phyloP scores from a whole-genome alignment of 2,329 filamentous ascomycete genomes.

The Aspergillus sp. region DNA sequence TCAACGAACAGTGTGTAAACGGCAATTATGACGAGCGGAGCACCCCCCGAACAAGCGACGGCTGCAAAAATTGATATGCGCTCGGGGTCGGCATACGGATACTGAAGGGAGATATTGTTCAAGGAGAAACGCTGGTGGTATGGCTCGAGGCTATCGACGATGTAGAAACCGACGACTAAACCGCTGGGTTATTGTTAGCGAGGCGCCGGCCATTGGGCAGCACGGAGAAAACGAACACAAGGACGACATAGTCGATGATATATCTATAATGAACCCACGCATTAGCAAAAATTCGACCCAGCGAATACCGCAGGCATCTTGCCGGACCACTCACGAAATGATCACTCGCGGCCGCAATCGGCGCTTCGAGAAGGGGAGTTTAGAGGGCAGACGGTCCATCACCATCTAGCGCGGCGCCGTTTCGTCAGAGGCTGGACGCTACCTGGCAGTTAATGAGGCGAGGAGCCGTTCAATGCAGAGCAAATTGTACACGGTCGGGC shows the following conservation, averaged over 20 bases:
- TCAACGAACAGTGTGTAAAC: conserved; percentile 59
- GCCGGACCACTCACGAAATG: conserved; percentile 47
- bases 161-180: conserved; percentile 52
- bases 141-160: conserved; percentile 54
- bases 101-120: conserved; percentile 57
- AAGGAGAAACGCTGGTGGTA: conserved; percentile 60
- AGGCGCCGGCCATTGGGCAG: background rate
- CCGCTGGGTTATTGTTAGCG: conserved; percentile 38
- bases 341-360: conserved; percentile 51
- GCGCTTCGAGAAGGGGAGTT: conserved; percentile 56
- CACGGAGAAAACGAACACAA: conserved; percentile 47
- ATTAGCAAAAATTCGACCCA: background rate
- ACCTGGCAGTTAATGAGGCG: too few species aligned
- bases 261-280: conserved; percentile 42
- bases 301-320: background rate
- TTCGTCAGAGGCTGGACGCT: background rate
- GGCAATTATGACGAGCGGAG: conserved; percentile 53
- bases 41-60: conserved; percentile 50
- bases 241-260: conserved; percentile 59
- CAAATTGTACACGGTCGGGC: too few species aligned
- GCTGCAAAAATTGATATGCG: conserved; percentile 53
- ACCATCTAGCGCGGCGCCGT: background rate
- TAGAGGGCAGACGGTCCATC: conserved; percentile 36
- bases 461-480: too few species aligned
- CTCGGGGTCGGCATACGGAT: conserved; percentile 58